Evolutionary conservation across 2,329 filamentous ascomycete species (phyloP).

Genomic region (Beauveria sp.): DNA sequence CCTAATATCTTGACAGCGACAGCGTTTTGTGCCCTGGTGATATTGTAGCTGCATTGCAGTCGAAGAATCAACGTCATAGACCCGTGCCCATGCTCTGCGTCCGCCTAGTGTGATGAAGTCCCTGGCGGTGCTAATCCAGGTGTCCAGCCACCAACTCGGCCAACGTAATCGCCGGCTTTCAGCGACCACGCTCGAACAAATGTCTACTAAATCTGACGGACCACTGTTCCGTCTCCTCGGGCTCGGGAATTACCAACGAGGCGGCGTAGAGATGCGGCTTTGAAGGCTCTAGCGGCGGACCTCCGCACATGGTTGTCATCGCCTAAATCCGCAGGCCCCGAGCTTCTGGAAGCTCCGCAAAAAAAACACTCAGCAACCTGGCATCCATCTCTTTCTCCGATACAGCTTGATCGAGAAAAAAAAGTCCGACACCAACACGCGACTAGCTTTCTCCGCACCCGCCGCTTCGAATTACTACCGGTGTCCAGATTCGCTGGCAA

Average conservation of each 20-base stretch:
- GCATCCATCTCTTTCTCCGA: not conserved
- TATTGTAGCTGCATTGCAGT: not conserved
- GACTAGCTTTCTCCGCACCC: not conserved
- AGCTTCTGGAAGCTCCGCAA: not conserved
- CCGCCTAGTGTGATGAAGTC: no score
- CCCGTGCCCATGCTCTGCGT: not conserved
- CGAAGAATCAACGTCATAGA: not conserved
- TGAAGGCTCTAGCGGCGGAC: not conserved
- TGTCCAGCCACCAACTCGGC: no score
- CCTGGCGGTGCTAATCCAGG: no score
- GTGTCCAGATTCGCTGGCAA: not conserved
- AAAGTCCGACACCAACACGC: not conserved
- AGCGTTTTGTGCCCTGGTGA: not conserved
- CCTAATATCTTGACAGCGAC: not conserved
- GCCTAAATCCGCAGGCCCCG: constrained; percentile 6
- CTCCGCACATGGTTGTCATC: not conserved
- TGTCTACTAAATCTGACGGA: not conserved
- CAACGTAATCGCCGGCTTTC: no score
- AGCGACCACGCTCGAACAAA: no score
- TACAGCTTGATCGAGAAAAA: not conserved
- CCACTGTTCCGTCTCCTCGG: not conserved
- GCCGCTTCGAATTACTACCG: not conserved
- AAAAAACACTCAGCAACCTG: not conserved
- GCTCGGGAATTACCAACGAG: not conserved
- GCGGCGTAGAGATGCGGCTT: not conserved